Conservation (phyloP, 495 filamentous ascomycete genomes). For the Trypethelium eluteriae region DNA sequence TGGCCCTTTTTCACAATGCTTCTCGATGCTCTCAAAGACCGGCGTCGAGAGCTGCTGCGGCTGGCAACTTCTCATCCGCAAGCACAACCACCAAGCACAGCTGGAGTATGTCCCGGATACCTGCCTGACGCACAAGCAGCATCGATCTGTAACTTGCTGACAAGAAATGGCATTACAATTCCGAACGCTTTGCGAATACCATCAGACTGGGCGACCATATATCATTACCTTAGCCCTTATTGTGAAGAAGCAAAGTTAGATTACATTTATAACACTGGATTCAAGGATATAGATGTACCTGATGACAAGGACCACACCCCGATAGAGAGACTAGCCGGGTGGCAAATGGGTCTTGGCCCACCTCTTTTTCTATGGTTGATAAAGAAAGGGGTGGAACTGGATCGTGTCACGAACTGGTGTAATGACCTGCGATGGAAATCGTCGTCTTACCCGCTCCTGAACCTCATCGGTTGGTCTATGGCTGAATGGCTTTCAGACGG, state of each 20-base stretch:
- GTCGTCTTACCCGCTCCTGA: not conserved
- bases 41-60: not conserved
- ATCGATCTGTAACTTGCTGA: not conserved
- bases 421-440: not conserved
- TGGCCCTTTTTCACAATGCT: not conserved
- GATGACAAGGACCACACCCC: not conserved
- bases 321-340: not conserved
- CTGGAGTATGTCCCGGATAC: not conserved
- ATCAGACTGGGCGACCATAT: not conserved
- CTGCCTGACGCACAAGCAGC: not conserved
- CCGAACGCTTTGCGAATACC: not conserved
- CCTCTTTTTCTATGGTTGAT: not conserved
- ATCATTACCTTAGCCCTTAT: not conserved
- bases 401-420: not conserved
- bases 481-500: not conserved
- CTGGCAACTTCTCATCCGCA: not conserved
- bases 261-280: not conserved
- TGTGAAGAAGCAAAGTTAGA: not conserved
- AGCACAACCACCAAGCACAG: not conserved
- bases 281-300: not conserved
- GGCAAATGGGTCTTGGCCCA: not conserved
- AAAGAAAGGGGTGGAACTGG: not conserved
- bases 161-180: not conserved
- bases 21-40: not conserved
- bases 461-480: not conserved